Percentiles rank a stretch among this genome's conserved stretches.
Conservation (phyloP, 345 rosid species). For the Cochlearia excelsa region DNA sequence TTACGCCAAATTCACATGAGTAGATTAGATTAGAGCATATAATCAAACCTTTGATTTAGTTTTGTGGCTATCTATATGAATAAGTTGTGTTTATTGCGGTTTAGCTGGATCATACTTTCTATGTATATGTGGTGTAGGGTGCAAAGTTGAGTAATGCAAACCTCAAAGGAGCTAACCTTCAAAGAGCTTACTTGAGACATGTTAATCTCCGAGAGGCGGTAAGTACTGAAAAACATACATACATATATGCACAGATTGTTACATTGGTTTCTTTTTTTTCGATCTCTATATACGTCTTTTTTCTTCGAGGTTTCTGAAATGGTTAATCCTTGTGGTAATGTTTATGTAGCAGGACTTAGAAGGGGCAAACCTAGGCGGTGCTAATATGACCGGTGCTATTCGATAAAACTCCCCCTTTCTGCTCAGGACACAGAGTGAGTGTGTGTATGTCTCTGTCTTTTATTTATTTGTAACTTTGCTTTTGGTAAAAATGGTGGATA, state of each 20-base stretch:
- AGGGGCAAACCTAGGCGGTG: slow-evolving; percentile 88
- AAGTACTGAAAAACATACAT: slow-evolving; percentile 31
- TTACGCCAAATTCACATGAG: background rate
- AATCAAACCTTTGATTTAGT: slow-evolving; percentile 1
- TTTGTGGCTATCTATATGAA: background rate
- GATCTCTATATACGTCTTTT: background rate
- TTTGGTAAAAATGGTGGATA: too few species aligned
- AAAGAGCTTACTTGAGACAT: slow-evolving; percentile 78
- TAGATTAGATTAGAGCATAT: background rate
- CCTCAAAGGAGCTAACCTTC: slow-evolving; percentile 86
- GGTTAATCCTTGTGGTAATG: background rate
- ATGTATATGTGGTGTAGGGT: slow-evolving; percentile 50
- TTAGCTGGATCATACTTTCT: slow-evolving; percentile 7
- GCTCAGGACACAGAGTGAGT: background rate
- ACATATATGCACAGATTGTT: background rate
- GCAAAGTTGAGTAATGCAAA: slow-evolving; percentile 84
- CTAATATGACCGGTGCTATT: slow-evolving; percentile 74
- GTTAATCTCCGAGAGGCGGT: slow-evolving; percentile 86
- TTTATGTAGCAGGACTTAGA: slow-evolving; percentile 60
- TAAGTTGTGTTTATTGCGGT: background rate
- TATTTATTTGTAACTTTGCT: slow-evolving; percentile 6
- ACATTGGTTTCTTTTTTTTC: background rate
- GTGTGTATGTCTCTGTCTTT: slow-evolving; percentile 1
- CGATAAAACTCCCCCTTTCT: slow-evolving; percentile 37
- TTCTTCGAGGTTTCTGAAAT: background rate